A percentile compares a stretch with the other conserved stretches of the same genome.
These are phyloP conservation scores for Aspergillus flavus DNA, from an alignment of 2,329 filamentous ascomycete genomes.

Conservation along the genomic window DNA sequence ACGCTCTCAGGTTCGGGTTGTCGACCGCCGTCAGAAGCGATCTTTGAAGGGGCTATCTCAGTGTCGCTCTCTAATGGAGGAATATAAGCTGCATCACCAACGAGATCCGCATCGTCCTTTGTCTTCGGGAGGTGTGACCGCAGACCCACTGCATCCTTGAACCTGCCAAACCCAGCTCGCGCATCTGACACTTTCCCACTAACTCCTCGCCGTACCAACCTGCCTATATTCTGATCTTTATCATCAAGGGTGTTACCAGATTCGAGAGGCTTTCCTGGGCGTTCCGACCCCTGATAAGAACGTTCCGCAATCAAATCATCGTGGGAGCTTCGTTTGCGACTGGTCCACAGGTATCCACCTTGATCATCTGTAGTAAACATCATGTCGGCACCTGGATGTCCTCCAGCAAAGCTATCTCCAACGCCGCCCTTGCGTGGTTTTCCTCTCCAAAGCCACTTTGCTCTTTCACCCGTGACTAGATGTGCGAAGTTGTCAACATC, in stretches of 20 bases:
- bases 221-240: constrained; percentile 55
- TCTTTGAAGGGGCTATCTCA: constrained; percentile 20
- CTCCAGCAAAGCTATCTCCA: constrained; percentile 33
- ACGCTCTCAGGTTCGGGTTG: constrained; percentile 21
- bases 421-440: constrained; percentile 70
- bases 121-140: constrained; percentile 45
- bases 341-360: constrained; percentile 50
- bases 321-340: constrained; percentile 45
- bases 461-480: constrained; percentile 75
- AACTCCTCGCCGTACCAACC: constrained; percentile 75
- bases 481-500: constrained; percentile 83
- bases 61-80: constrained; percentile 33
- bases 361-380: constrained; percentile 50
- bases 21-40: constrained; percentile 17
- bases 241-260: constrained; percentile 34
- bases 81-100: constrained; percentile 31
- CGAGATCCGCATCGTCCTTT: constrained; percentile 38
- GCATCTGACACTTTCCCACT: constrained; percentile 79
- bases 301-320: constrained; percentile 36
- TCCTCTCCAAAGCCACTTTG: constrained; percentile 94
- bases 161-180: constrained; percentile 77
- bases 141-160: constrained; percentile 78
- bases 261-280: constrained; percentile 34
- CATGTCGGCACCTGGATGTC: constrained; percentile 41
- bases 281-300: constrained; percentile 32